A percentile compares a stretch with the other conserved stretches of the same genome.
These are phyloP conservation scores for Tuber indicum DNA, from an alignment of 495 filamentous ascomycete species.

Conservation along the genomic window DNA sequence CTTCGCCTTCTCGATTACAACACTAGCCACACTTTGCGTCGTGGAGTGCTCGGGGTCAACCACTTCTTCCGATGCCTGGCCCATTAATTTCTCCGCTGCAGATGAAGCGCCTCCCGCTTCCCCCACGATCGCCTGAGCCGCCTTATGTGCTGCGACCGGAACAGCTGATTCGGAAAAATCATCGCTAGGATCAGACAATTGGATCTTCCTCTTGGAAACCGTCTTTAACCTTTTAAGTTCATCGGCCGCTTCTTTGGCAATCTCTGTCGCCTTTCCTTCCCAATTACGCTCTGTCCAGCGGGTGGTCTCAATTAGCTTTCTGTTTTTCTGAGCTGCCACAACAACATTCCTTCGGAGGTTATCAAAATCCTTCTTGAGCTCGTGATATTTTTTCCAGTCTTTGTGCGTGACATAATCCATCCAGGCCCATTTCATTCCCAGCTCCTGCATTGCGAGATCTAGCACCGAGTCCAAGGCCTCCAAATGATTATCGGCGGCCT, in stretches of 20 bases:
- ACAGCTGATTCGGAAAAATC: constrained; percentile 58
- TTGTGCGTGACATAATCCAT: constrained; percentile 93
- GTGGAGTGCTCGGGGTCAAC: constrained; percentile 9
- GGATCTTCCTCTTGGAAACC: constrained; percentile 78
- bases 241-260: constrained; percentile 72
- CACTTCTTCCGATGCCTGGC: constrained; percentile 6
- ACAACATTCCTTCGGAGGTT: constrained; percentile 80
- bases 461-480: constrained; percentile 75
- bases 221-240: constrained; percentile 80
- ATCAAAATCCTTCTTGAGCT: constrained; percentile 72
- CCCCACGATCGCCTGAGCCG: constrained; percentile 23
- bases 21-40: constrained; percentile 45
- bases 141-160: constrained; percentile 25
- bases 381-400: constrained; percentile 88
- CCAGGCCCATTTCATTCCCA: constrained; percentile 97
- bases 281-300: constrained; percentile 58
- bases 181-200: constrained; percentile 64
- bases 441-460: constrained; percentile 84
- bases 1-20: constrained; percentile 44
- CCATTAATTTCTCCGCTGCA: constrained; percentile 10
- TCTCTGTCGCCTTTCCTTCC: constrained; percentile 68
- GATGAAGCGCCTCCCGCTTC: constrained; percentile 6
- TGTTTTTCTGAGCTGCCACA: constrained; percentile 62
- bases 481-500: constrained; percentile 73
- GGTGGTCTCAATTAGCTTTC: constrained; percentile 63